Base-by-base conservation (phyloP, 257 asterid genomes). In the Jaltomata sinuosa region DNA sequence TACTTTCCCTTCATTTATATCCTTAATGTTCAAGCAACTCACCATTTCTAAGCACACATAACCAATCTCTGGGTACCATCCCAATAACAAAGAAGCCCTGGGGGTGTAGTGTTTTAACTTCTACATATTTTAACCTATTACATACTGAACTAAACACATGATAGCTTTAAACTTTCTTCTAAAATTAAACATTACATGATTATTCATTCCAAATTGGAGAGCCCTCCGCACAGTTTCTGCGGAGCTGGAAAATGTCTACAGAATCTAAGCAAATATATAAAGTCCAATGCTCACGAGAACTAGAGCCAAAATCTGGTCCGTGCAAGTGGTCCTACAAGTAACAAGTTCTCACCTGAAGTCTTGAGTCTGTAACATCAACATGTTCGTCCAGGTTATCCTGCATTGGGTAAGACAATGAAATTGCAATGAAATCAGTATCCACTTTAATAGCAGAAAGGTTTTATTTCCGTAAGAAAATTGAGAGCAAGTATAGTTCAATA, bases 331-430 rank as follows among this genome's bases (percentile, higher is more conserved):
- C 54, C 22, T 27, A 50, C 11, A 29, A 40, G 80, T 81, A 79
- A 84, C 1, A 84, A 40, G 87, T 45, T 52, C 22, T 89, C 80
- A 94, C 98, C 99, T 89, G 94, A 36, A 95, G 87, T 59, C 88
- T 89, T 81, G 98, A 93, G 87, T 90, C 93, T 29, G 98, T 94
- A 77, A 89, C 92, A 47, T 94, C 99, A 68, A 94, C 98, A 85
- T 95, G 97, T 77, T 94, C 86, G 72, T 94, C 99, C 85, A 95
- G 90, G 88, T 87, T 62, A 88, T 94, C 95, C 99, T 94, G 92
- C 87, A 86, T 4, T 11, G 78, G 62, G 54, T 19, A 65, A 57
- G 81, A 85, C 53, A 45, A 83, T 59, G 81, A 53, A 80, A 49
- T 34, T 8, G 72, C 5, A 7, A 53, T 34, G 55, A 86, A 84